Base-by-base conservation (phyloP, 192 early-diverging fungal genomes). In the Backusella liffmaniae region DNA sequence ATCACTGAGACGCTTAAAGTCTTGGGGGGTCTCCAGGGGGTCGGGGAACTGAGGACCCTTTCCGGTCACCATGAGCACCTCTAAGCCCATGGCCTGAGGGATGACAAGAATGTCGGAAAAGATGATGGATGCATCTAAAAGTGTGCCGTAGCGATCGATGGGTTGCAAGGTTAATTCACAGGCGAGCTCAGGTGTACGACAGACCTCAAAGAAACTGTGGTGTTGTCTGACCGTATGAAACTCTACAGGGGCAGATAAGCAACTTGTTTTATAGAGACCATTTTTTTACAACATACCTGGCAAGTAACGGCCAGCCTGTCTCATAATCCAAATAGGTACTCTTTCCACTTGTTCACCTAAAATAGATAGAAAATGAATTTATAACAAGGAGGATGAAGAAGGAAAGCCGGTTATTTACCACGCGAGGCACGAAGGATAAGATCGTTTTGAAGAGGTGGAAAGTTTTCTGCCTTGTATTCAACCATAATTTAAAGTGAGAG, bases 41-140 rank as follows among this genome's bases (percentile, higher is more conserved):
- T 88, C 83, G 5, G 96, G 94, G 80, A 99, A 95, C 62, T 92
- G 88, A 30, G 98, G 98, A 42, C 96, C 98, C 74, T 94, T 91
- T 29, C 91, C 93, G 0, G 92, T 88, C 16, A 97, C 84, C 98
- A 99, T 98, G 83, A 96, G 84, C n/a, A 98, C 95, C 73, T 91
- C 91, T 75, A 99, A 77, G 1, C 98, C 98, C 87, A 99, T 84
- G 21, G 98, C 97, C 80, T 99, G 98, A 34, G 98, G 98, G 42
- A 99, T 90, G 35, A 98, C 97, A 34, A 99, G 85, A 79, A 99
- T 99, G 86, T 99, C 98, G 0, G 94, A 96, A 82, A 99, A 99
- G 78, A 99, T 99, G 81, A 99, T 99, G 6, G 96, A 93, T 4
- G 96, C 97, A 77, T 98, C 97, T 49, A 99, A 87, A 16, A 98